phyloP scores from a whole-genome alignment of 805 yeast species.

The Lachancea nothofagi region DNA sequence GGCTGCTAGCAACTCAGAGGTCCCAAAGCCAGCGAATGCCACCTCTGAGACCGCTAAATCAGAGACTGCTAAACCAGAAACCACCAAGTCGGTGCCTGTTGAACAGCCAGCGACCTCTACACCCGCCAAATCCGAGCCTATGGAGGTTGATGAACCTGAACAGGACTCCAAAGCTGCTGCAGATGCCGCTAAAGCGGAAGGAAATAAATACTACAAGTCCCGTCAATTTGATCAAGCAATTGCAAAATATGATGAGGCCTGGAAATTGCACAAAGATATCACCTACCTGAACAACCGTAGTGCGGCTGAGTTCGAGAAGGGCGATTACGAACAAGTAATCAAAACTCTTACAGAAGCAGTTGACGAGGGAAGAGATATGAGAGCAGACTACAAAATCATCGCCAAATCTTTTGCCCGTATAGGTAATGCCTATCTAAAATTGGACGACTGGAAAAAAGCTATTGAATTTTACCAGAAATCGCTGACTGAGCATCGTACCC shows the following conservation, averaged over 20 bases:
- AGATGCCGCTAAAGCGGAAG: slow-evolving; percentile 71
- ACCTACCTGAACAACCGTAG: slow-evolving; percentile 94
- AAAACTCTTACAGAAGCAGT: slow-evolving; percentile 75
- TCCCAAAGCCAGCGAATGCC: slow-evolving; percentile 33
- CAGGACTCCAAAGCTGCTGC: slow-evolving; percentile 45
- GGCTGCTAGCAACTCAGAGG: slow-evolving; percentile 24
- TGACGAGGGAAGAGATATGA: slow-evolving; percentile 81
- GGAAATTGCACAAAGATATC: slow-evolving; percentile 73
- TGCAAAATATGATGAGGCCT: slow-evolving; percentile 77
- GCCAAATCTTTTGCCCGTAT: slow-evolving; percentile 92
- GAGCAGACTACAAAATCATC: slow-evolving; percentile 86
- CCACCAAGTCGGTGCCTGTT: slow-evolving; percentile 21
- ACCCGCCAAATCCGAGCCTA: slow-evolving; percentile 27
- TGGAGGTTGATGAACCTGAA: slow-evolving; percentile 34
- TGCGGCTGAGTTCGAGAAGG: slow-evolving; percentile 96
- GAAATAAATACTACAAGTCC: slow-evolving; percentile 79
- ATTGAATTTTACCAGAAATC: slow-evolving; percentile 80
- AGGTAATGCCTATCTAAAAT: slow-evolving; percentile 76
- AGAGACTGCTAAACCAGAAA: slow-evolving; percentile 23
- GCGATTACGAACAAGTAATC: slow-evolving; percentile 82
- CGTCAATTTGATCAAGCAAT: slow-evolving; percentile 92
- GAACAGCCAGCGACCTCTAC: slow-evolving; percentile 24
- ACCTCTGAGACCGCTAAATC: slow-evolving; percentile 19
- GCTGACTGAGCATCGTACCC: slow-evolving; percentile 94
- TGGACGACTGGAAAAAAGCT: slow-evolving; percentile 67